Conservation (phyloP, 768 basidiomycete species). For the Mycena metata region DNA sequence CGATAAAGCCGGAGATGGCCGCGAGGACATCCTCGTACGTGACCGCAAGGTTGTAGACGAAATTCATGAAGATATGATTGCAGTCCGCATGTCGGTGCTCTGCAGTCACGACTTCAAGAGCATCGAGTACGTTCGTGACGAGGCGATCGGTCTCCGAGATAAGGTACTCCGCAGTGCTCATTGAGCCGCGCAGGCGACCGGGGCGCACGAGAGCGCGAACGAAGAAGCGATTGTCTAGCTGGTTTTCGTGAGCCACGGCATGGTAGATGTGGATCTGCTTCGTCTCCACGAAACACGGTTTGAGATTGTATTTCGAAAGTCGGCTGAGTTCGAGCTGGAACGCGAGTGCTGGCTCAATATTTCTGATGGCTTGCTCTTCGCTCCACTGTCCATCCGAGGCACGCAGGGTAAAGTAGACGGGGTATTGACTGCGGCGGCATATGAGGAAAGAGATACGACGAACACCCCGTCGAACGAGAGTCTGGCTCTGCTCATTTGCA, state of each 20-base stretch:
- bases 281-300: conserved; percentile 95
- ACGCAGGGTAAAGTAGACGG: conserved; percentile 94
- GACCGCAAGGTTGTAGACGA: conserved; percentile 96
- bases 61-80: conserved; percentile 99
- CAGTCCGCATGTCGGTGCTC: conserved; percentile 94
- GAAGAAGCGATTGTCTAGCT: conserved; percentile 98
- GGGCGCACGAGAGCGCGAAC: conserved; percentile 96
- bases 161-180: conserved; percentile 98
- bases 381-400: conserved; percentile 81
- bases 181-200: conserved; percentile 90
- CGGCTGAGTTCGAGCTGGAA: conserved; percentile 98
- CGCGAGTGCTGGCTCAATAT: conserved; percentile 97
- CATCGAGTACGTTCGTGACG: conserved; percentile 93
- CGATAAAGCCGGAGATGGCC: conserved; percentile 98
- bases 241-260: conserved; percentile 94
- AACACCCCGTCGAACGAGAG: conserved; percentile 82
- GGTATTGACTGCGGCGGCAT: conserved; percentile 92
- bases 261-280: conserved; percentile 99
- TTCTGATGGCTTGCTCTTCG: conserved; percentile 97
- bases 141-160: conserved; percentile 98
- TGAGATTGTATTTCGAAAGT: conserved; percentile 96
- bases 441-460: conserved; percentile 94
- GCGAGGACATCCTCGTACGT: conserved; percentile 97
- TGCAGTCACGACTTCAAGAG: conserved; percentile 93
- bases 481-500: conserved; percentile 73